Evolutionary conservation across 306 rosid species (phyloP), one percentile per base, ranked within the genome.

Genomic region (Myrica gale): DNA sequence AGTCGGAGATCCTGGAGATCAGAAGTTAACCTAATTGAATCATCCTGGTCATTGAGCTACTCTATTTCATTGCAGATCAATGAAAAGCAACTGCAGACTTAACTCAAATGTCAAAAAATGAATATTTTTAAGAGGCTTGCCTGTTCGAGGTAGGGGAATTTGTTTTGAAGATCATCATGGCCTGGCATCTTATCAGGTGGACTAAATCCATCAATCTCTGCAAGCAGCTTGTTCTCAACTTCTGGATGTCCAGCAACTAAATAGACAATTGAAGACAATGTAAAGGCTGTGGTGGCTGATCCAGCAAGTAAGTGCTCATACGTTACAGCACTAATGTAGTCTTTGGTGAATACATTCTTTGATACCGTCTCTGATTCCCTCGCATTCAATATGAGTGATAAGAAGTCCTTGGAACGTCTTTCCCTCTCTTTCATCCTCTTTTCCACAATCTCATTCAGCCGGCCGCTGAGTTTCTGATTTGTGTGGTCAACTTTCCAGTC

Each of bases 251-350:
- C 93, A 62, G 99, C 85, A 66, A 96, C 93, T 83, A 96, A 85
- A 81, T 96, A 96, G 51, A 92, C 84, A 75, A 80, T 15, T 15
- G 96, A 84, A 62, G 97, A 92, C 81, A 96, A 53, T 0, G 99
- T 92, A 79, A 96, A 96, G 52, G 98, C 74, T 0, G 97, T 88
- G 56, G 98, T 96, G 43, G 98, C 89, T 5, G 98, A 96, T 2
- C 99, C 99, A 16, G 97, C 98, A 72, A 96, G 91, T 5, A 96
- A 58, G 74, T 96, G 99, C 78, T 96, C 99, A 48, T 96, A 96
- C 41, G 96, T 84, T 67, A 92, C 88, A 44, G 99, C 99, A 50
- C 87, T 92, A 16, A 92, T 81, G 60, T 92, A 90, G 67, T 96
- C 98, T 1, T 85, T 85, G 19, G 90, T 79, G 80, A 96, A 89